Percentiles rank a stretch among this genome's conserved stretches.
Conservation (phyloP, 1,284 basidiomycete species). For the Tilletia setariae region DNA sequence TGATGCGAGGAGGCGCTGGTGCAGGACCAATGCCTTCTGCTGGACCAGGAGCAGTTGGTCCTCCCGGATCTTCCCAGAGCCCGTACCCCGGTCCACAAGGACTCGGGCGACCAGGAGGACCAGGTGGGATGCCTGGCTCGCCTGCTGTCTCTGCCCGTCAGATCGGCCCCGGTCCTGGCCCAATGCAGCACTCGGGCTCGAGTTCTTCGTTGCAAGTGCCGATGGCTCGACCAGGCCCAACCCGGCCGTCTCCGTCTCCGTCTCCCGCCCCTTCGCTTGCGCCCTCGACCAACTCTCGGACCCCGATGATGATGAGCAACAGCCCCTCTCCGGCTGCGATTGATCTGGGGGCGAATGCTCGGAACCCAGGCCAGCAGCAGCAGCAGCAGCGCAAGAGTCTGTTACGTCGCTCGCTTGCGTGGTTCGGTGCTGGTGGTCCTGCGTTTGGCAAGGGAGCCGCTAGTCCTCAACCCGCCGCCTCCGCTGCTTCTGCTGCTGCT, state of each 20-base stretch:
- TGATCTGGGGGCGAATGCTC: too few relatives aligned
- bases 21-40: too few relatives aligned
- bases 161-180: background rate
- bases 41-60: too few relatives aligned
- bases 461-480: background rate
- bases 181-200: background rate
- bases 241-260: slow-evolving; percentile 3
- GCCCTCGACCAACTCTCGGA: slow-evolving; percentile 1
- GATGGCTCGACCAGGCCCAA: background rate
- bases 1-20: too few relatives aligned
- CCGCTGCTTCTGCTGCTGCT: too few relatives aligned
- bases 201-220: background rate
- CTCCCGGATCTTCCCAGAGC: too few relatives aligned
- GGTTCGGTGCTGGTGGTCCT: slow-evolving; percentile 23
- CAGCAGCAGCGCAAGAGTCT: slow-evolving; percentile 32
- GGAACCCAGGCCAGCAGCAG: too few relatives aligned
- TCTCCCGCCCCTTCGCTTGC: slow-evolving; percentile 17
- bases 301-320: slow-evolving; percentile 10
- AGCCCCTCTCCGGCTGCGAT: background rate
- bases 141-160: background rate
- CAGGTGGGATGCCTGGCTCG: background rate
- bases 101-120: too few relatives aligned
- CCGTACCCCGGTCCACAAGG: too few relatives aligned
- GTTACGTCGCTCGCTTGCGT: slow-evolving; percentile 40
- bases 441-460: background rate